phyloP scores from a whole-genome alignment of 2,329 filamentous ascomycete species.

The Fusarium staphyleae region DNA sequence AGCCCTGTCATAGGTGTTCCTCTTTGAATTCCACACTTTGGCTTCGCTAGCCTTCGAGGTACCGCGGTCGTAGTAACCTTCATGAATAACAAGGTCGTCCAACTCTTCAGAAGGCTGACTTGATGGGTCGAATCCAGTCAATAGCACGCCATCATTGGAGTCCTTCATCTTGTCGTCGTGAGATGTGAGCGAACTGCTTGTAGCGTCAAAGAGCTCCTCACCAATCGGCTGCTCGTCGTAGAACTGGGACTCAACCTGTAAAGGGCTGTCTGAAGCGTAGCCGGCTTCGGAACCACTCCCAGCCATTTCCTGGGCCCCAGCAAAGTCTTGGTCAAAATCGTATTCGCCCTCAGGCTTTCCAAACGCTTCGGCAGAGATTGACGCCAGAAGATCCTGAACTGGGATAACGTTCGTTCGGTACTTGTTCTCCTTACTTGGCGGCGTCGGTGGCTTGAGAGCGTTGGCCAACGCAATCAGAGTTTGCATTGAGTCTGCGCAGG shows the following conservation, averaged over 20 bases:
- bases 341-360: constrained; percentile 66
- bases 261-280: constrained; percentile 45
- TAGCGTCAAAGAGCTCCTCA: constrained; percentile 59
- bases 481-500: constrained; percentile 95
- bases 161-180: constrained; percentile 46
- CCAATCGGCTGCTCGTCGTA: constrained; percentile 53
- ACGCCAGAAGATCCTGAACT: constrained; percentile 86
- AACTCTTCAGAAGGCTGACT: constrained; percentile 58
- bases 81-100: constrained; percentile 73
- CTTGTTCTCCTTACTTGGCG: constrained; percentile 81
- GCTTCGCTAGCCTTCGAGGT: constrained; percentile 69
- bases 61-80: constrained; percentile 76
- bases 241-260: constrained; percentile 55
- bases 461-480: constrained; percentile 83
- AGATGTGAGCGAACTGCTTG: constrained; percentile 45
- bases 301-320: constrained; percentile 58
- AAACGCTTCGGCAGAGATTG: constrained; percentile 88
- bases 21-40: constrained; percentile 80
- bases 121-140: constrained; percentile 44
- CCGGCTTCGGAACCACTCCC: constrained; percentile 46
- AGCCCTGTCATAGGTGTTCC: constrained; percentile 75
- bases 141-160: constrained; percentile 47
- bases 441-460: constrained; percentile 81
- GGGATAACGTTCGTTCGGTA: constrained; percentile 89
- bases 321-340: constrained; percentile 69